These are phyloP conservation scores for Aspergillus neoniger DNA, from an alignment of 2,329 filamentous ascomycete genomes.

Conservation along the genomic window DNA sequence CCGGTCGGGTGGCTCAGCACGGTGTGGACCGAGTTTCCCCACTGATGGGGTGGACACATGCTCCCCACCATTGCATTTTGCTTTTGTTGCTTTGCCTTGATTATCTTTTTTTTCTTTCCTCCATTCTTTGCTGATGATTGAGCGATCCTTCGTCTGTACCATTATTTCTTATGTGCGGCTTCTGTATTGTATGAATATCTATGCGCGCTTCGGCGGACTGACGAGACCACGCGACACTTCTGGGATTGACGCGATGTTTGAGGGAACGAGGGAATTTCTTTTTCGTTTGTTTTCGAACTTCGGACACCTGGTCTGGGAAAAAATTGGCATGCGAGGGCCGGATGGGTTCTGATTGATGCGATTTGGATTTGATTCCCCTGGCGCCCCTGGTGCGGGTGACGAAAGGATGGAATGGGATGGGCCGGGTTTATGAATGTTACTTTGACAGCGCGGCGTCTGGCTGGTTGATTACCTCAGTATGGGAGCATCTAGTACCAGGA, in stretches of 20 bases:
- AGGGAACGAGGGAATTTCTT: not conserved
- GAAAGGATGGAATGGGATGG: not conserved
- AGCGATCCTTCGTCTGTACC: conserved; percentile 25
- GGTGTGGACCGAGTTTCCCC: conserved; percentile 37
- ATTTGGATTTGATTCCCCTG: not conserved
- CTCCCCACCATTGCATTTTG: not conserved
- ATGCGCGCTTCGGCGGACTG: conserved; percentile 16
- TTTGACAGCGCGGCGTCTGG: conserved; percentile 3
- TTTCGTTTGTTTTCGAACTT: not conserved
- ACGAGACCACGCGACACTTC: conserved; percentile 18
- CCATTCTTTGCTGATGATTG: conserved; percentile 9
- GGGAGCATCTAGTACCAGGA: not conserved
- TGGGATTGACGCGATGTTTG: conserved; percentile 7
- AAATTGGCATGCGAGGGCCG: not conserved
- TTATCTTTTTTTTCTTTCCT: conserved; percentile 6
- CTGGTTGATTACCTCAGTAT: not conserved
- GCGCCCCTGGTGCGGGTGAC: not conserved
- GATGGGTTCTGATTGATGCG: not conserved
- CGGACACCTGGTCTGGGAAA: not conserved
- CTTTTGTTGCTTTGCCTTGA: too few species aligned
- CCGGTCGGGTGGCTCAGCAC: conserved; percentile 40
- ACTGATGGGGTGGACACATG: conserved; percentile 17
- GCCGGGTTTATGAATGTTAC: not conserved
- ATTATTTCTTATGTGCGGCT: conserved; percentile 28
- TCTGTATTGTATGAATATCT: conserved; percentile 30